Evolutionary conservation across 2,329 filamentous ascomycete genomes (phyloP), one percentile per base, ranked within the genome.

Genomic region (Fusarium scirpi): DNA sequence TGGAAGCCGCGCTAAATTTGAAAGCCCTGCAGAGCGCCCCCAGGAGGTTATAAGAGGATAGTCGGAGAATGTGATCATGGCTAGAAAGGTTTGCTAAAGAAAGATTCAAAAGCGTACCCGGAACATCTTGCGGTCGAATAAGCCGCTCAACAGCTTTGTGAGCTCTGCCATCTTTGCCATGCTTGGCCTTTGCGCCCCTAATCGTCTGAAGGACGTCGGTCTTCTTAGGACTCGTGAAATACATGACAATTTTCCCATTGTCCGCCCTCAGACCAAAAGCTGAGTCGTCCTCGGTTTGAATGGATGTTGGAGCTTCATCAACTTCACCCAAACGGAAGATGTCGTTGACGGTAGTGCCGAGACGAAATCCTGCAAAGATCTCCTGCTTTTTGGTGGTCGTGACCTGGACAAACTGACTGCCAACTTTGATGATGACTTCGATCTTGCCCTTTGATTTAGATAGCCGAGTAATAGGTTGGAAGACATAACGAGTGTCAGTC

Each of bases 361-460:
- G 82, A 15, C 86, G 86, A 65, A 89, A 84, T 8, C 86, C 87
- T 20, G 90, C 87, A 47, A 90, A 84, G 11, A 92, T 86, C 67
- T 92, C 90, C 74, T 91, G 89, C 72, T 90, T 91, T 76, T 90
- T 90, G 11, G 86, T 85, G 7, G 90, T 92, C 5, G 90, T 91
- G 38, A 92, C 86, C 74, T 92, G 90, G 9, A 92, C 87, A 71
- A 91, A 92, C 70, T 91, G 89, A 71, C 85, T 90, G 41, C 90
- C 90, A 24, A 92, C 86, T 77, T 90, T 91, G 75, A 92, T 89
- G 29, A 86, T 82, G 7, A 92, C 90, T 32, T 92, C 90, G 34
- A 91, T 89, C 73, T 90, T 89, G n/a, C 90, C 90, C 71, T 90
- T 90, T 3, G 89, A 90, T 73, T 90, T 90, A 3, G 90, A 92